Evolutionary conservation across 441 rosid species (phyloP), one percentile per base, ranked within the genome.

Genomic region (Populus hybrid): DNA sequence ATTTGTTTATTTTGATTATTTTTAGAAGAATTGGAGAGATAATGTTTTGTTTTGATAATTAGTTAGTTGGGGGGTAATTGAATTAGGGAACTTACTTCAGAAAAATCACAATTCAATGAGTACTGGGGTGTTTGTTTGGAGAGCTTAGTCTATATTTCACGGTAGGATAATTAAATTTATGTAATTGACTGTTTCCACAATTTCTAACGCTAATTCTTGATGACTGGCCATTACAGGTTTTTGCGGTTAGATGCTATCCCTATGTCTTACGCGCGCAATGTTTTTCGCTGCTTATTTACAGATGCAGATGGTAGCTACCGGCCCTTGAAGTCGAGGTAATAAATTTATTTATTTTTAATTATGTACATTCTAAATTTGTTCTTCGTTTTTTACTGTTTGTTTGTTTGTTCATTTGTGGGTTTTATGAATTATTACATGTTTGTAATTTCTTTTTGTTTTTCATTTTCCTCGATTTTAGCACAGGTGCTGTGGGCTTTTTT

Each of bases 391-490:
- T 40, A 35, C 65, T 16, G 14, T 14, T 14, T 10, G 65, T 36
- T 50, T 50, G 9, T 64, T 61, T 35, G 12, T 34, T 19, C 16
- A 63, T 69, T 14, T 64, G 19, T 23, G 63, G 3, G 0, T 5
- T 14, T 19, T 53, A 64, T 78, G 74, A 70, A 79, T 77, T 70
- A 7, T 78, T 36, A 69, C 65, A 69, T 76, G 21, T 32, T 57
- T 75, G 23, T 64, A 9, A 34, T n/a, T 66, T 84, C 38, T 75
- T 34, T 24, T 77, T 57, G 40, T 40, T n/a, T 67, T 78, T 71
- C 72, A 34, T 3, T 80, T 75, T 85, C 78, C 73, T 76, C 79
- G 81, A 84, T 86, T 91, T 90, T 92, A 95, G 98, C 92, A 68
- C 85, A 82, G 87, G 92, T 86, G 89, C 88, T 83, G 79, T 87